Evolutionary conservation across 192 early-diverging fungal genomes (phyloP).

Genomic region (Podila clonocystis): DNA sequence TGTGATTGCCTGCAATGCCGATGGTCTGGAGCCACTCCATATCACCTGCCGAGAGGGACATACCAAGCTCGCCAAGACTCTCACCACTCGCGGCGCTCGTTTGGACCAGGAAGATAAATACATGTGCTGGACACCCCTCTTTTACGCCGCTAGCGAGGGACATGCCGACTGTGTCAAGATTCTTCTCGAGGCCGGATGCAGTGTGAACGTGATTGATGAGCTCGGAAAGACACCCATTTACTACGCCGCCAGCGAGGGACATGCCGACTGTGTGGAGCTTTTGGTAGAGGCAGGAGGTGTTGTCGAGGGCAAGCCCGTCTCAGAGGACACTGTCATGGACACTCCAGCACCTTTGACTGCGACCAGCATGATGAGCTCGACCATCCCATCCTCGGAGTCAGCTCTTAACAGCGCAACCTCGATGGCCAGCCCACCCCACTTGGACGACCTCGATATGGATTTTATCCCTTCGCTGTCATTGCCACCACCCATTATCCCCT

Average conservation of each 20-base stretch:
- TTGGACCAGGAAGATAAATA: conserved; percentile 90
- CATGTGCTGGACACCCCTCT: conserved; percentile 96
- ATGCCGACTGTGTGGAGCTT: conserved; percentile 81
- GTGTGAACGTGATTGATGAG: conserved; percentile 83
- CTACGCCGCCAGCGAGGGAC: conserved; percentile 94
- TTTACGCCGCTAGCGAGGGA: conserved; percentile 94
- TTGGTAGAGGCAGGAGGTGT: conserved; percentile 73
- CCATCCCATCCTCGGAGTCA: conserved; percentile 17
- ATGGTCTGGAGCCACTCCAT: conserved; percentile 91
- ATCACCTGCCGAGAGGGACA: conserved; percentile 89
- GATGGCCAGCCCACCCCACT: conserved; percentile 29
- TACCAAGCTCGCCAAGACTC: conserved; percentile 70
- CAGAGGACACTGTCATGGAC: conserved; percentile 38
- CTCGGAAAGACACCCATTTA: conserved; percentile 84
- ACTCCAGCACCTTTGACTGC: conserved; percentile 19
- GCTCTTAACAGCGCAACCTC: conserved; percentile 17
- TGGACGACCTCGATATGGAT: conserved; percentile 83
- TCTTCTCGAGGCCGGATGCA: conserved; percentile 80
- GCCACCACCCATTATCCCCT: conserved; percentile 98
- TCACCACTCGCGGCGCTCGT: conserved; percentile 78
- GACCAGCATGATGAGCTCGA: conserved; percentile 17
- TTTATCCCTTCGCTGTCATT: conserved; percentile 92
- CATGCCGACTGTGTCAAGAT: conserved; percentile 82
- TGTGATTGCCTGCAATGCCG: conserved; percentile 72
- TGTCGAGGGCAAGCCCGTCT: conserved; percentile 24